Base-by-base conservation (phyloP, 83 land plant species). In the Thuja plicata region DNA sequence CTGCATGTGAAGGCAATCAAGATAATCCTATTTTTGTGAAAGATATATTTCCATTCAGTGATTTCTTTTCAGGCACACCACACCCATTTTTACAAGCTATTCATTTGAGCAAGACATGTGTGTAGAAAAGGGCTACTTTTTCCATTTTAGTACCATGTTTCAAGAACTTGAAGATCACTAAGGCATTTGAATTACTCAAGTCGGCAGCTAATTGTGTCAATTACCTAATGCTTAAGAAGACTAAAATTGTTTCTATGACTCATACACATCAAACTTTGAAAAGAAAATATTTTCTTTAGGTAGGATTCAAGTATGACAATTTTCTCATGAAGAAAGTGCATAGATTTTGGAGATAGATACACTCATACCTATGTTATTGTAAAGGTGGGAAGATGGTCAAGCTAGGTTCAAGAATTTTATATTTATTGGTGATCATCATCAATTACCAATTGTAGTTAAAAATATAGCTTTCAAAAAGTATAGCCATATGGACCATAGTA, bases 201-300 rank as follows among this genome's bases (percentile, higher is more conserved):
- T 95, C 98, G 89, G 96, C 98, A 70, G 98, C 96, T 86, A 99
- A 98, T 89, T 90, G 99, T 76, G 98, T 99, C 87, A 98, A 98
- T 89, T 98, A 98, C 88, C 89, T 98, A 55, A 98, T 98, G 99
- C 95, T 98, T 6, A 98, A 97, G 89, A 99, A 98, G 89, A 99
- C 99, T 35, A 98, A 98, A 88, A 97, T 98, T 84, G 99, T 98
- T 13, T 99, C 99, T 5, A 98, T 98, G 99, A 98, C 99, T 38
- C 97, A 99, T 90, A 98, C 99, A 71, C 99, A 98, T 93, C 99
- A 99, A 43, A 99, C 99, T 50, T 88, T 98, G 74, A 98, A 98
- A 89, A 94, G 99, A 88, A 96, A 95, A 34, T 99, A 98, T 89
- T 98, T 97, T 90, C 96, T 98, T 82, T 92, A 95, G 32, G 60